phyloP scores from a whole-genome alignment of 2,329 filamentous ascomycete species.

The Fusarium sp. region DNA sequence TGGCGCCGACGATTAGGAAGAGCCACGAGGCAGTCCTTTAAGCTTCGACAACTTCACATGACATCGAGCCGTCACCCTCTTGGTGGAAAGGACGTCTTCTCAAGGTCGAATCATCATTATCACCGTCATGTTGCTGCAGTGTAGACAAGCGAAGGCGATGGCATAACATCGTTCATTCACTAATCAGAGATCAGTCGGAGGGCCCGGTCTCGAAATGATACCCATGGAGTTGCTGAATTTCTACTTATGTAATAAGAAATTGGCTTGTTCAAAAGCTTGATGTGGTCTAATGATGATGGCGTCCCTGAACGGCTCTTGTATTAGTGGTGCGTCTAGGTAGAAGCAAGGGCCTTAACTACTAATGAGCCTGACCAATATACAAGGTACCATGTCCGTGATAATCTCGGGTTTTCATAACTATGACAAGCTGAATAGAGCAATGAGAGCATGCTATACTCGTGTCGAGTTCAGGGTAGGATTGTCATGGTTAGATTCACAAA shows the following conservation, averaged over 20 bases:
- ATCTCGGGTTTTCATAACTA: too few species aligned
- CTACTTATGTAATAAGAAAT: not conserved
- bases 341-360: too few species aligned
- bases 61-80: not conserved
- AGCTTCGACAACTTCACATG: not conserved
- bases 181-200: not conserved
- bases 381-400: too few species aligned
- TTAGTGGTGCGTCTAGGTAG: too few species aligned
- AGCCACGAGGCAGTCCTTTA: not conserved
- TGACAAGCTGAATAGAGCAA: too few species aligned
- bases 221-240: not conserved
- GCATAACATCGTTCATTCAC: not conserved
- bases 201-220: conserved; percentile 3
- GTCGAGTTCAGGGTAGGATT: too few species aligned
- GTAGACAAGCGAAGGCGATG: not conserved
- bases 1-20: conserved; percentile 3
- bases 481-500: too few species aligned
- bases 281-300: not conserved
- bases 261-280: not conserved
- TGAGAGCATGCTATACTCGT: too few species aligned
- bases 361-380: too few species aligned
- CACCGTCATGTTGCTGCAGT: too few species aligned
- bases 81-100: too few species aligned
- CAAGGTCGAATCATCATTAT: not conserved
- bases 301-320: not conserved